Evolutionary conservation across 75 land plant species (phyloP).

Genomic region (Ceratopteris richardii): DNA sequence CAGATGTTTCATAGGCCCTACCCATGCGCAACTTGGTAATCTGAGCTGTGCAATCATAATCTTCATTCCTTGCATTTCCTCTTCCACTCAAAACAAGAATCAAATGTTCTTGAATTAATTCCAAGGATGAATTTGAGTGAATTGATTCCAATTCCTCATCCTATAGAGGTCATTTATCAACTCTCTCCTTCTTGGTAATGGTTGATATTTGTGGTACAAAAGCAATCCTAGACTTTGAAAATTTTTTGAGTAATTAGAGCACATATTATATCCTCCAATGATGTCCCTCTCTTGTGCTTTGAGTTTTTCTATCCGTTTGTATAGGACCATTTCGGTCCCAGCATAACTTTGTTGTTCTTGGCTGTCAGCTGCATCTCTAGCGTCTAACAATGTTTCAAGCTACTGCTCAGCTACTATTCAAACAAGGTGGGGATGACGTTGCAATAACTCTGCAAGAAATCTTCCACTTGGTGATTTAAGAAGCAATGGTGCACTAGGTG

Average conservation of each 20-base stretch:
- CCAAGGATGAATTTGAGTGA: conserved; percentile 62
- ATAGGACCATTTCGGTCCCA: conserved; percentile 49
- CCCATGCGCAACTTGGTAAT: conserved; percentile 70
- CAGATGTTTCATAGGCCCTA: conserved; percentile 68
- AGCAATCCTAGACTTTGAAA: conserved; percentile 43
- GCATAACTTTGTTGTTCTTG: conserved; percentile 27
- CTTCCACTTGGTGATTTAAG: conserved; percentile 61
- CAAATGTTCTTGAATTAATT: conserved; percentile 62
- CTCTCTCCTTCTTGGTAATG: conserved; percentile 20
- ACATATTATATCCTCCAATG: conserved; percentile 69
- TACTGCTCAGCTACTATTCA: conserved; percentile 71
- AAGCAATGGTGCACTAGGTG: conserved; percentile 34
- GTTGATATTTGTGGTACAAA: conserved; percentile 33
- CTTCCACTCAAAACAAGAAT: conserved; percentile 51
- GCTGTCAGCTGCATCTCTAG: conserved; percentile 27
- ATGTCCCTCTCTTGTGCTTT: conserved; percentile 54
- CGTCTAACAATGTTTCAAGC: conserved; percentile 50
- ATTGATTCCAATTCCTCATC: conserved; percentile 38
- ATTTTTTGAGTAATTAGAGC: conserved; percentile 58
- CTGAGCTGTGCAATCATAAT: conserved; percentile 28
- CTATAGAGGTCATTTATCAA: conserved; percentile 49
- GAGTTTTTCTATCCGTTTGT: conserved; percentile 78
- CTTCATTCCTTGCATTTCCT: conserved; percentile 20
- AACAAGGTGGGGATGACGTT: conserved; percentile 64
- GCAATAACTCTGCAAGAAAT: conserved; percentile 42